phyloP scores from a whole-genome alignment of 305 asterid species.

The Solanum aculeatissimum region DNA sequence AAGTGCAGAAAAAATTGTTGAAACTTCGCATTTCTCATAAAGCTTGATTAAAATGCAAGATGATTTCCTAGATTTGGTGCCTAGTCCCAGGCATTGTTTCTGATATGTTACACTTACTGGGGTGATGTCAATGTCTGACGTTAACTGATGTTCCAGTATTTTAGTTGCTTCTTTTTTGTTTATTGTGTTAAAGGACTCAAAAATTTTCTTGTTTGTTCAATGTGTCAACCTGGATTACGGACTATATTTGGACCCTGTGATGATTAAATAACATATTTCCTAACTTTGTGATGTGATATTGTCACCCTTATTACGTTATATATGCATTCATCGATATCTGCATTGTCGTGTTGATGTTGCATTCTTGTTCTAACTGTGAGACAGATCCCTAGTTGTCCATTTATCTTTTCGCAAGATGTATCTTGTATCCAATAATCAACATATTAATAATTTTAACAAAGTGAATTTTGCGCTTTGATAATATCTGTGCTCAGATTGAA shows the following conservation, averaged over 20 bases:
- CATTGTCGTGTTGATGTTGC: background rate
- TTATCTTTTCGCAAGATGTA: background rate
- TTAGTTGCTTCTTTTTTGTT: background rate
- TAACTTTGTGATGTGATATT: background rate
- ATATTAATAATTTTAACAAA: background rate
- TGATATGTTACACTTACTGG: background rate
- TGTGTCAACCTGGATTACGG: background rate
- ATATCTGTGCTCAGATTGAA: background rate
- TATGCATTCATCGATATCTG: background rate
- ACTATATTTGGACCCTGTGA: background rate
- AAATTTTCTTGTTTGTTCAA: background rate
- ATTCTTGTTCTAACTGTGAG: background rate
- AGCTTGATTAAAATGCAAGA: background rate
- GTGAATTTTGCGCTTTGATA: background rate
- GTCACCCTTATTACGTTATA: background rate
- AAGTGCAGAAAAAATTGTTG: background rate
- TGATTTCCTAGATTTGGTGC: background rate
- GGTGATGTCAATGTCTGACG: background rate
- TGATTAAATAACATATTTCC: background rate
- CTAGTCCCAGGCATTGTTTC: background rate
- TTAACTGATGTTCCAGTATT: background rate
- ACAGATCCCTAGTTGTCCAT: background rate
- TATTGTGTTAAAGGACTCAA: background rate
- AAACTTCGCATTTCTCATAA: background rate
- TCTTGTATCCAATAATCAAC: background rate